Percentiles rank a stretch among this genome's conserved stretches.
Conservation (phyloP, 306 rosid species). For the Trichosanthes truncata region DNA sequence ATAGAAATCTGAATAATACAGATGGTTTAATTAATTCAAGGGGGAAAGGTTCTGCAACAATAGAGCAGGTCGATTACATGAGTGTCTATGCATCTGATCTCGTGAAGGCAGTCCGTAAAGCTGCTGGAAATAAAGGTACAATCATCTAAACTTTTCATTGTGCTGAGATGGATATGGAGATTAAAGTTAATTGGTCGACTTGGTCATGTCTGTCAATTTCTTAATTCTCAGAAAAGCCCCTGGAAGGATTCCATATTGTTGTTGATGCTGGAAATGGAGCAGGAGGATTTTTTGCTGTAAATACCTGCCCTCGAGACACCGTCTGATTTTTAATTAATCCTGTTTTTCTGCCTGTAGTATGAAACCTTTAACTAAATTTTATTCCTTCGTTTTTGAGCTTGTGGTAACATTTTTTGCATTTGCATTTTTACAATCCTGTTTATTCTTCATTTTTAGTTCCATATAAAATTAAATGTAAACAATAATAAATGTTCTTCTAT, state of each 20-base stretch:
- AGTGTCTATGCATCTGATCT: conserved; percentile 68
- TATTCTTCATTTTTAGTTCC: background rate
- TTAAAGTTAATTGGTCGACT: background rate
- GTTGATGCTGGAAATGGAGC: conserved; percentile 99
- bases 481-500: background rate
- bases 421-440: background rate
- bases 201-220: background rate
- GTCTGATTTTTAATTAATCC: background rate
- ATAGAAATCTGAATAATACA: conserved; percentile 40
- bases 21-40: conserved; percentile 42
- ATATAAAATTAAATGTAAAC: background rate
- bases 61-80: conserved; percentile 74
- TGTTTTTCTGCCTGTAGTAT: background rate
- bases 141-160: conserved; percentile 18
- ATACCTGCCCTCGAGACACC: conserved; percentile 9
- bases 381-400: background rate
- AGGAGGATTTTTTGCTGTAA: conserved; percentile 86
- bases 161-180: conserved; percentile 13
- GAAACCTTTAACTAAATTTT: background rate
- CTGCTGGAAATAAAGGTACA: conserved; percentile 78
- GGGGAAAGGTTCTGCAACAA: conserved; percentile 37
- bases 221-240: conserved; percentile 57
- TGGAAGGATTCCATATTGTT: conserved; percentile 88
- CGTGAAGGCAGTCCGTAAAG: conserved; percentile 76
- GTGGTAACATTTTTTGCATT: background rate